These are phyloP conservation scores for Euphrasia confusa DNA, from an alignment of 257 asterid species.

Conservation along the genomic window DNA sequence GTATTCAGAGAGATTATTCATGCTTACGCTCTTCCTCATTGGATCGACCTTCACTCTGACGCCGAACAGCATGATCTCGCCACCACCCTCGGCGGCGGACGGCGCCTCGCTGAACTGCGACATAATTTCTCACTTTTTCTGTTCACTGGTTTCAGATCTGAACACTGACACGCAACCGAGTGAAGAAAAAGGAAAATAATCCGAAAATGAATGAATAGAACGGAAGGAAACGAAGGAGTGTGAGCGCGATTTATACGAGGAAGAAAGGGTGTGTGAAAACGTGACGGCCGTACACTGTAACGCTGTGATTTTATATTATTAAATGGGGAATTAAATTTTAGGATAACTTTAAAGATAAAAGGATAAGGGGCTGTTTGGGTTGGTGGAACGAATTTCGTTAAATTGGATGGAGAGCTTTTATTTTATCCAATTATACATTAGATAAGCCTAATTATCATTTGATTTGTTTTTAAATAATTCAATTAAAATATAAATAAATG, in stretches of 20 bases:
- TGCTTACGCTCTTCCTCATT: constrained; percentile 85
- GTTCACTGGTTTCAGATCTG: constrained; percentile 16
- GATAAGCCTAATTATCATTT: no score
- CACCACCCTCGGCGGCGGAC: constrained; percentile 31
- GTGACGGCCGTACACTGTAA: constrained; percentile 39
- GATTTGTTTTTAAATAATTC: no score
- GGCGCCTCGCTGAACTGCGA: constrained; percentile 36
- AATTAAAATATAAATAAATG: no score
- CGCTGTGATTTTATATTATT: constrained; percentile 27
- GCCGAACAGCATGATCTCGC: constrained; percentile 74
- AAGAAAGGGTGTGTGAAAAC: constrained; percentile 27
- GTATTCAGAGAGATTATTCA: constrained; percentile 73
- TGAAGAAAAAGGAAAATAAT: neutral
- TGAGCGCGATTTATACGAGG: constrained; percentile 28
- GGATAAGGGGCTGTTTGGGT: neutral
- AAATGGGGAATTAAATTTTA: neutral
- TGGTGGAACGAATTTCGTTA: no score
- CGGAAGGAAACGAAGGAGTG: constrained; percentile 21
- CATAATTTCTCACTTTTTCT: constrained; percentile 3
- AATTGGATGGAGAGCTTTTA: no score
- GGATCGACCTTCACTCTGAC: constrained; percentile 81
- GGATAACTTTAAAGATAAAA: constrained; percentile 9
- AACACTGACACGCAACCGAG: neutral
- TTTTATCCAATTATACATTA: no score
- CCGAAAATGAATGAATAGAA: constrained; percentile 24